Conservation (phyloP, 2,329 filamentous ascomycete species). For the Lecanicillium sp. region DNA sequence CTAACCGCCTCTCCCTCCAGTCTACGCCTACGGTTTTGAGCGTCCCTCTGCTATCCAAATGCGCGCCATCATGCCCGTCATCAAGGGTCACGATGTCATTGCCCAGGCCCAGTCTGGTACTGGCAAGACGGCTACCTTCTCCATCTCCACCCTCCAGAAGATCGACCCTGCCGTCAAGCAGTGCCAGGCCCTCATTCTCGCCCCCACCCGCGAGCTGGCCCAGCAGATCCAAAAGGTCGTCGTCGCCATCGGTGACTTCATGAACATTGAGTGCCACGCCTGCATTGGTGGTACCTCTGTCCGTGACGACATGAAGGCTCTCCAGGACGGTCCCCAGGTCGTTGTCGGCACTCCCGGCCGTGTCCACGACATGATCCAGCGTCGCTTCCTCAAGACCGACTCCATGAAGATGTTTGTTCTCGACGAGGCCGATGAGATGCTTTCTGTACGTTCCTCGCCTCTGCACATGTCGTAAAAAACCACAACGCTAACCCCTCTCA, state of each 20-base stretch:
- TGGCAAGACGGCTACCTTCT: conserved; percentile 99
- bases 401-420: conserved; percentile 99
- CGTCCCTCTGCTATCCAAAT: conserved; percentile 99
- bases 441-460: conserved; percentile 58
- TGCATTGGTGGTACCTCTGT: conserved; percentile 99
- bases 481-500: conserved; percentile 36
- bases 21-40: conserved; percentile 99
- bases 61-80: conserved; percentile 99
- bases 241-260: conserved; percentile 97
- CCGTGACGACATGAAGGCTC: conserved; percentile 96
- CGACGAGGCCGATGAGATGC: conserved; percentile 98
- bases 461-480: not conserved
- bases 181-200: conserved; percentile 96
- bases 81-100: conserved; percentile 99
- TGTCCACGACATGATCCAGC: conserved; percentile 99
- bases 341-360: conserved; percentile 97
- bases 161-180: conserved; percentile 91
- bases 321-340: conserved; percentile 92
- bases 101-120: conserved; percentile 99
- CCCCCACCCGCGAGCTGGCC: conserved; percentile 95
- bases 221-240: conserved; percentile 99
- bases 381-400: conserved; percentile 93
- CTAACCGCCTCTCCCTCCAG: conserved; percentile 28
- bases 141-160: conserved; percentile 98
- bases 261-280: conserved; percentile 98